Percentiles rank a stretch among this genome's conserved stretches.
phyloP scores from a whole-genome alignment of 2,329 filamentous ascomycete species.

The Knufia fluminis region DNA sequence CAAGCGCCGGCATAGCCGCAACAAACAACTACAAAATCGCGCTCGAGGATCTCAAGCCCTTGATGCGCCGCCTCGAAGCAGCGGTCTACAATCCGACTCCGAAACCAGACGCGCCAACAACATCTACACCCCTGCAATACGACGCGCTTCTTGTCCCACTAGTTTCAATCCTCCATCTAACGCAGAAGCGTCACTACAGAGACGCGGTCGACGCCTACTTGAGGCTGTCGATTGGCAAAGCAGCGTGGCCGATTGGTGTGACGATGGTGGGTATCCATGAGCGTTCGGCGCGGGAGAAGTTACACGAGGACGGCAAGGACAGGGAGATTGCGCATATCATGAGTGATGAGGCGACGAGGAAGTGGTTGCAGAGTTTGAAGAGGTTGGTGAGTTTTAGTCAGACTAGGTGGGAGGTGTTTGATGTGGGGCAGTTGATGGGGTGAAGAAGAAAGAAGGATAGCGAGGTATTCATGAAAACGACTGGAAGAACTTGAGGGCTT shows the following conservation, averaged over 20 bases:
- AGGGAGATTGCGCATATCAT: conserved; percentile 66
- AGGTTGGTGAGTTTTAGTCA: conserved; percentile 92
- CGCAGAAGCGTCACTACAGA: conserved; percentile 85
- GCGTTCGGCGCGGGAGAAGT: conserved; percentile 85
- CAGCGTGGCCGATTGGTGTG: conserved; percentile 96
- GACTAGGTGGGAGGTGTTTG: conserved; percentile 88
- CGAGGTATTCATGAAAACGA: too few species aligned
- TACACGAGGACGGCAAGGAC: conserved; percentile 66
- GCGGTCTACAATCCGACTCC: conserved; percentile 51
- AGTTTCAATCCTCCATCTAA: conserved; percentile 82
- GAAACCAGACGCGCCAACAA: conserved; percentile 43
- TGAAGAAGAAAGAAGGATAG: conserved; percentile 28
- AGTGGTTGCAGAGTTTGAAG: conserved; percentile 97
- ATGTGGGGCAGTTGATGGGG: conserved; percentile 91
- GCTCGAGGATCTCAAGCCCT: conserved; percentile 74
- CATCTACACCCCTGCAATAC: conserved; percentile 43
- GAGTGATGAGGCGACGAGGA: conserved; percentile 90
- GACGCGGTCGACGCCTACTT: conserved; percentile 95
- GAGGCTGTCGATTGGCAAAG: conserved; percentile 85
- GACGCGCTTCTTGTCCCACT: conserved; percentile 70
- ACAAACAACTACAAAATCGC: conserved; percentile 79
- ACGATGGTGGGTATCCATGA: conserved; percentile 99
- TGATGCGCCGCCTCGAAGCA: conserved; percentile 83
- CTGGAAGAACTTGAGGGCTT: too few species aligned
- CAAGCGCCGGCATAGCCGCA: conserved; percentile 71